phyloP scores from a whole-genome alignment of 495 filamentous ascomycete genomes.

The Pseudoneurospora amorphoporcata region DNA sequence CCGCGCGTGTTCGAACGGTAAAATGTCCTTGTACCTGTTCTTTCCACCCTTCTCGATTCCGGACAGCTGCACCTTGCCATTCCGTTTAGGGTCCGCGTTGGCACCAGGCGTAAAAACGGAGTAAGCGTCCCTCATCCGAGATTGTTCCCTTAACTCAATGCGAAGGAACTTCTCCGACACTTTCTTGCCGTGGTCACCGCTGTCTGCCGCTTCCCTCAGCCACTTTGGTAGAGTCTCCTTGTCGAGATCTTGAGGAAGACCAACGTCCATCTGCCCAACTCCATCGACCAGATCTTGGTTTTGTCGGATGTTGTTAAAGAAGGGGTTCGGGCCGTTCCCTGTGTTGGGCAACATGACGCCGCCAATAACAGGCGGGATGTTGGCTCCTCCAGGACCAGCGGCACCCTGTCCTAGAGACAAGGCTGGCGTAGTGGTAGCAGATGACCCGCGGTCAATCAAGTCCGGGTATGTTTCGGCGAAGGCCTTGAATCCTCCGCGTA shows the following conservation, averaged over 20 bases:
- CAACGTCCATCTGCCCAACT: conserved; percentile 79
- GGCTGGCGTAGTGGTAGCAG: conserved; percentile 20
- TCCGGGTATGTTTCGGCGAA: conserved; percentile 39
- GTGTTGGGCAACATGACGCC: conserved; percentile 73
- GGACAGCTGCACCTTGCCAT: conserved; percentile 47
- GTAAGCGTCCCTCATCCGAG: conserved; percentile 85
- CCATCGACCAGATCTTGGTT: conserved; percentile 93
- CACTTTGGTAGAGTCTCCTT: conserved; percentile 58
- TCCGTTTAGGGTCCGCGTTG: background rate
- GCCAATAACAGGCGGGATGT: conserved; percentile 67
- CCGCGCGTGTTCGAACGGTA: conserved; percentile 89
- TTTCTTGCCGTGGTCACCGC: conserved; percentile 60
- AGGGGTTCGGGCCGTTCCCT: conserved; percentile 64
- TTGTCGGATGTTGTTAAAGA: conserved; percentile 93
- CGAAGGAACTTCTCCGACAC: conserved; percentile 75
- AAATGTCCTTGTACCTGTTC: conserved; percentile 96
- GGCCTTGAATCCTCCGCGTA: conserved; percentile 50
- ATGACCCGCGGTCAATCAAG: conserved; percentile 34
- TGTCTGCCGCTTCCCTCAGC: conserved; percentile 58
- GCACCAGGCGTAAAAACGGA: conserved; percentile 42
- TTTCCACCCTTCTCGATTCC: conserved; percentile 92
- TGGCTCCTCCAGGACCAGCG: conserved; percentile 34
- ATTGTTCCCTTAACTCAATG: conserved; percentile 77
- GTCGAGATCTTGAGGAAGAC: conserved; percentile 50
- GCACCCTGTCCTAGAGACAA: conserved; percentile 21